A percentile compares a stretch with the other conserved stretches of the same genome.
Conservation (phyloP, 192 early-diverging fungal species). For the Obelidium mucronatum region DNA sequence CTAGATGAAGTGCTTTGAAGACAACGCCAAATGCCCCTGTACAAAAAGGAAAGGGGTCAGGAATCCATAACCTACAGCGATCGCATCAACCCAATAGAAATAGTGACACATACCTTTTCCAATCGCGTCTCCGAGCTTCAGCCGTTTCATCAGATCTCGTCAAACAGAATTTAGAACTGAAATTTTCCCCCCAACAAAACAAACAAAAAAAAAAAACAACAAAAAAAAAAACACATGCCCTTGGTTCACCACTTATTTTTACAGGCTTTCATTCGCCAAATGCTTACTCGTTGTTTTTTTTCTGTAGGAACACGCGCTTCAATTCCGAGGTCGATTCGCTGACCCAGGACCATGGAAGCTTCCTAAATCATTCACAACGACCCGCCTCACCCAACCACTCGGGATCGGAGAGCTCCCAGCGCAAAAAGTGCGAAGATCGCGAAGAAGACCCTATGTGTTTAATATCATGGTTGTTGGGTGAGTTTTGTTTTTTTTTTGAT, state of each 20-base stretch:
- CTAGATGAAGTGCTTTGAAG: constrained; percentile 49
- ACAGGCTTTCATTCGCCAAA: background rate
- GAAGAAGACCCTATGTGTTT: constrained; percentile 72
- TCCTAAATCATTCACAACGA: constrained; percentile 62
- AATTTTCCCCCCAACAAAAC: background rate
- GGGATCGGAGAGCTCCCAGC: constrained; percentile 76
- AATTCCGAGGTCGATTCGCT: constrained; percentile 63
- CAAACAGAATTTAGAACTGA: background rate
- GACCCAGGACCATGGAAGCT: constrained; percentile 70
- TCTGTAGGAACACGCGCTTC: constrained; percentile 63
- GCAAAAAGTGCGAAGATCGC: constrained; percentile 73
- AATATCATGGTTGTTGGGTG: constrained; percentile 95
- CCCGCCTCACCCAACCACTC: constrained; percentile 61
- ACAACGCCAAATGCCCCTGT: constrained; percentile 54
- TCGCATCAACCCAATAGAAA: background rate
- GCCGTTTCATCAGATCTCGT: constrained; percentile 10
- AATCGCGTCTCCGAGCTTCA: constrained; percentile 50
- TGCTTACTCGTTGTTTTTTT: no score
- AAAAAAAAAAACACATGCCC: background rate
- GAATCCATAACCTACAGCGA: background rate
- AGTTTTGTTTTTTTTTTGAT: constrained; percentile 2
- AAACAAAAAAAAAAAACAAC: background rate
- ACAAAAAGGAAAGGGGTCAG: background rate
- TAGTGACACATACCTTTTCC: constrained; percentile 39
- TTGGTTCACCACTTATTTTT: background rate